Evolutionary conservation across 768 basidiomycete genomes (phyloP), one percentile per base, ranked within the genome.

Genomic region (Russula foetens): DNA sequence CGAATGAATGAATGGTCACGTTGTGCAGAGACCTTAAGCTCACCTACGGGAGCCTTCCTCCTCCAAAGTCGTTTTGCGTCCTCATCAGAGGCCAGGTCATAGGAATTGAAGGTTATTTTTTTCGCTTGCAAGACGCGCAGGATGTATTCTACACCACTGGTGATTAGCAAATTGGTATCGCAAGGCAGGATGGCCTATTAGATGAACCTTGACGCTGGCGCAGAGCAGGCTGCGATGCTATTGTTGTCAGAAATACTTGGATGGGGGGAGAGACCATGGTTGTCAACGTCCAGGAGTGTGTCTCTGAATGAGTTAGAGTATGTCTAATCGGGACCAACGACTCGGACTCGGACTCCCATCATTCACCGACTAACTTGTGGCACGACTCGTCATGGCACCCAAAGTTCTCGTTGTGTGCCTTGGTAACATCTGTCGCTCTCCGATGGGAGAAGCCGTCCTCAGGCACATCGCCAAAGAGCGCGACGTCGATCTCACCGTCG

Each of bases 361-460:
- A 35, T 35, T 35, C 8, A 12, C 9, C 4, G 35, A 11, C 9
- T 11, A 35, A 7, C 35, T 35, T 12, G 11, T 35, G n/a, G n/a
- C 31, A 39, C 28, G 31, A n/a, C 48, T n/a, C 9, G 0, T 12
- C 21, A 71, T 69, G 68, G 58, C 66, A 43, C 69, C 69, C 4
- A 75, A 82, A 55, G 87, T 86, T 31, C 81, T 92, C 51, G 72
- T 91, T 62, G 88, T 92, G 39, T 92, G 90, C 65, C 73, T 91
- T 59, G 89, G 89, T 14, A 92, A 92, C 69, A 91, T 92, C 60
- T 92, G 92, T 69, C 85, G 93, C 35, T 92, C 90, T 24, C 92
- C 93, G 0, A 91, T 96, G 84, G 93, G 92, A 31, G 91, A 94
- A 74, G 93, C 92, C 2, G 89, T 95, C 24, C 78, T 95, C 31